phyloP scores from a whole-genome alignment of 805 yeast species.

The Saccharomycopsis synnaedendra region DNA sequence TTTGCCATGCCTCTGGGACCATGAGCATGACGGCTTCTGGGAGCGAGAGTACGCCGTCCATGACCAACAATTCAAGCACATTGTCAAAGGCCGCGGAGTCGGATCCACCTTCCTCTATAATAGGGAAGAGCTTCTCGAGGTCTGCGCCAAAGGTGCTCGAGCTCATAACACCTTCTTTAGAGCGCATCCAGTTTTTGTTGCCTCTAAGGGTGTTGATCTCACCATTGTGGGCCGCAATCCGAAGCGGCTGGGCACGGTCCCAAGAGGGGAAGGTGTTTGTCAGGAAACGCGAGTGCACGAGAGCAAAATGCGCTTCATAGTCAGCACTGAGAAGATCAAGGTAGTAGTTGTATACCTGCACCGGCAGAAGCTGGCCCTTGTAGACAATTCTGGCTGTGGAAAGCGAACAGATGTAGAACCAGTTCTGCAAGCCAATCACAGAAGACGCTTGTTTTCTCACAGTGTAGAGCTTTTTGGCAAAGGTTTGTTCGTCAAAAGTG shows the following conservation, averaged over 20 bases:
- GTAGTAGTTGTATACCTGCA: conserved; percentile 90
- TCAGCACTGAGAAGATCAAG: conserved; percentile 87
- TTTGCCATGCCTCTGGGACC: conserved; percentile 98
- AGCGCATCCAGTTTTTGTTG: conserved; percentile 98
- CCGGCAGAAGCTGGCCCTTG: conserved; percentile 96
- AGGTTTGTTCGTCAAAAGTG: conserved; percentile 50
- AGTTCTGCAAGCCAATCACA: conserved; percentile 86
- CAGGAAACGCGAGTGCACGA: conserved; percentile 94
- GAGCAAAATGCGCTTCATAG: conserved; percentile 89
- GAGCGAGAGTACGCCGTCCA: conserved; percentile 81
- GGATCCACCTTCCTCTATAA: conserved; percentile 97
- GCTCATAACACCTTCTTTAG: conserved; percentile 94
- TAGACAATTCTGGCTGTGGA: conserved; percentile 85
- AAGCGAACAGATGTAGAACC: conserved; percentile 95
- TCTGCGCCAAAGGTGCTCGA: conserved; percentile 84
- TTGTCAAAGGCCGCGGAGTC: conserved; percentile 98
- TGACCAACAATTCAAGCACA: conserved; percentile 81
- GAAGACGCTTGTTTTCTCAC: conserved; percentile 84
- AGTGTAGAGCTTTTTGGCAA: conserved; percentile 76
- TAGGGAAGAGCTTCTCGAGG: conserved; percentile 82
- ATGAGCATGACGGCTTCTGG: conserved; percentile 97
- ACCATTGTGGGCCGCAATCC: conserved; percentile 98
- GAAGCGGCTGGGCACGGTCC: conserved; percentile 98
- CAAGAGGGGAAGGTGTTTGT: conserved; percentile 99
- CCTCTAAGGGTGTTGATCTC: conserved; percentile 96